phyloP scores from a whole-genome alignment of 208 protist species.

The Balamuthia mandrillaris region DNA sequence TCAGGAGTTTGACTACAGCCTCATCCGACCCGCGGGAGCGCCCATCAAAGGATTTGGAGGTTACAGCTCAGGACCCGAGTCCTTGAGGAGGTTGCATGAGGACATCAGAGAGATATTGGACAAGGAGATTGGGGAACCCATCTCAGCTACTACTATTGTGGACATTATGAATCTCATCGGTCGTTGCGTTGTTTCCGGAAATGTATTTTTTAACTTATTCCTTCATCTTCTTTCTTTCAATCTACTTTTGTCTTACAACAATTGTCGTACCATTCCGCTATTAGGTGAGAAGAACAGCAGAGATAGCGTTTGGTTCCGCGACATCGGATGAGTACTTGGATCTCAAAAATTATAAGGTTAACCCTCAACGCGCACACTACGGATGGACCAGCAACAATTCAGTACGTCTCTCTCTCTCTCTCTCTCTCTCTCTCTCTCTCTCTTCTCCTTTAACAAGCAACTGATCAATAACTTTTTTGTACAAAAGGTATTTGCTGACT shows the following conservation, averaged over 20 bases:
- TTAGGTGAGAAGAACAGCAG: slow-evolving; percentile 66
- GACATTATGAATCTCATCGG: slow-evolving; percentile 85
- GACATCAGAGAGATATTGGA: slow-evolving; percentile 35
- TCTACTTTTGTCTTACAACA: not conserved
- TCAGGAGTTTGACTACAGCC: slow-evolving; percentile 70
- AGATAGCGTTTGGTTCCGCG: slow-evolving; percentile 76
- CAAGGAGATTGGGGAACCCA: slow-evolving; percentile 38
- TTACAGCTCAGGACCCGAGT: slow-evolving; percentile 59
- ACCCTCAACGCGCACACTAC: slow-evolving; percentile 66
- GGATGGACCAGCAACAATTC: slow-evolving; percentile 81
- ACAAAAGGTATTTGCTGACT: slow-evolving; percentile 65
- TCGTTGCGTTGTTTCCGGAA: slow-evolving; percentile 78
- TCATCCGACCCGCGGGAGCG: slow-evolving; percentile 63
- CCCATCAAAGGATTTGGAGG: slow-evolving; percentile 74
- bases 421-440: not conserved
- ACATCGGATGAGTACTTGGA: slow-evolving; percentile 70
- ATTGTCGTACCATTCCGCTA: not conserved
- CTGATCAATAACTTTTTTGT: not conserved
- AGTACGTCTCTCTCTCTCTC: not conserved
- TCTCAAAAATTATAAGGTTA: slow-evolving; percentile 77
- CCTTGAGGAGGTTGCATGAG: slow-evolving; percentile 61
- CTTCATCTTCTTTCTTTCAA: not conserved
- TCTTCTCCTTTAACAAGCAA: not conserved
- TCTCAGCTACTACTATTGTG: slow-evolving; percentile 70
- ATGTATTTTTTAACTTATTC: slow-evolving; percentile 44